Evolutionary conservation across 331 rosid species (phyloP).

Genomic region (Spiraea crenata): DNA sequence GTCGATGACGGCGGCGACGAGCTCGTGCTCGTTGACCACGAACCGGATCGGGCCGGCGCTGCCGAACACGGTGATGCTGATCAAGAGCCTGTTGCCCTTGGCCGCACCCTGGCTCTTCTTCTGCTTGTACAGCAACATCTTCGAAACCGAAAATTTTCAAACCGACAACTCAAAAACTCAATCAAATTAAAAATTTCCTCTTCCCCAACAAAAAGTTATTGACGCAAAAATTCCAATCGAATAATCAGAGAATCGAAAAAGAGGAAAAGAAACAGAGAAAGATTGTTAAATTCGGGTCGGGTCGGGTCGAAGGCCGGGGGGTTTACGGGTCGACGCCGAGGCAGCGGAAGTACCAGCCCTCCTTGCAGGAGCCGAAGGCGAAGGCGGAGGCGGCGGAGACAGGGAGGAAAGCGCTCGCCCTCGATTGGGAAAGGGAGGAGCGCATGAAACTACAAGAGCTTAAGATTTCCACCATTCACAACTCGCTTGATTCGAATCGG

Average conservation of each 20-base stretch:
- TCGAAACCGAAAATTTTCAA: neutral
- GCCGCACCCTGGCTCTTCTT: conserved; percentile 69
- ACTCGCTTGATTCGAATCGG: conserved; percentile 19
- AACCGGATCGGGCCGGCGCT: conserved; percentile 97
- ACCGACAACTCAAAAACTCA: neutral
- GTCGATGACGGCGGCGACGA: conserved; percentile 67
- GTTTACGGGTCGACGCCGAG: conserved; percentile 88
- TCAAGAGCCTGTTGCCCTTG: conserved; percentile 62
- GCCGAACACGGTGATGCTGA: conserved; percentile 78
- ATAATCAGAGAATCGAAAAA: neutral
- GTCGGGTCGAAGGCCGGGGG: neutral
- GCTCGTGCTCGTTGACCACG: conserved; percentile 65
- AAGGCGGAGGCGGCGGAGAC: conserved; percentile 50
- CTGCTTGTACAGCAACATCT: conserved; percentile 74
- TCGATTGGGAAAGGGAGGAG: conserved; percentile 57
- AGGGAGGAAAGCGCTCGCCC: conserved; percentile 85
- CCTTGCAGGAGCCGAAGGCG: conserved; percentile 89
- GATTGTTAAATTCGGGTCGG: neutral
- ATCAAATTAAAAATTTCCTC: neutral
- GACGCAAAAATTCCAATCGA: neutral
- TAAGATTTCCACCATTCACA: conserved; percentile 94
- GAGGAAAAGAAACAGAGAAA: neutral
- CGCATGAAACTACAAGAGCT: conserved; percentile 60
- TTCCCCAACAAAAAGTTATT: neutral
- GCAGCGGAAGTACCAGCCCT: conserved; percentile 99